Conservation (phyloP, 2,329 filamentous ascomycete genomes). For the Pseudogymnoascus sp. region DNA sequence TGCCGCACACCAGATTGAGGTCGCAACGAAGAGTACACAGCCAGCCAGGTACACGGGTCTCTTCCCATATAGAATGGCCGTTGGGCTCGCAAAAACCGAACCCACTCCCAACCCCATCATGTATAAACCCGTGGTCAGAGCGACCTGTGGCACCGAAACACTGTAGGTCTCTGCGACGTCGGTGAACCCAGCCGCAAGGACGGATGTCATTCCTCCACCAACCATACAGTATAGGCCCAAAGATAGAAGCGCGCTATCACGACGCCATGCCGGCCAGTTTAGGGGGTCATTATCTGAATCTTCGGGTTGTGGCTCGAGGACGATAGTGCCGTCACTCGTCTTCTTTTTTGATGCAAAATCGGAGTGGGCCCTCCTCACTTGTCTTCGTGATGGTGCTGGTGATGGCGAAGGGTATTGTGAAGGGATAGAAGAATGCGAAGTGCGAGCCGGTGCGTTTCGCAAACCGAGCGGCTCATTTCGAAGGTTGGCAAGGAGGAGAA, state of each 20-base stretch:
- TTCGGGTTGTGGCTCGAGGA: constrained; percentile 85
- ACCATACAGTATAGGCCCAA: constrained; percentile 90
- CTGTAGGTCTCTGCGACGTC: constrained; percentile 61
- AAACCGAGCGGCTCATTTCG: constrained; percentile 53
- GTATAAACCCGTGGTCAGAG: constrained; percentile 82
- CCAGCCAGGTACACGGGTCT: constrained; percentile 79
- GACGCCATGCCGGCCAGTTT: constrained; percentile 79
- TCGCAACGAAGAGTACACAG: constrained; percentile 66
- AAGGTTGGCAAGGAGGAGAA: constrained; percentile 46
- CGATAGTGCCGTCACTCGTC: constrained; percentile 73
- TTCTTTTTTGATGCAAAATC: constrained; percentile 53
- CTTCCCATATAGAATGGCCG: constrained; percentile 85
- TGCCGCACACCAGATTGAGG: constrained; percentile 76
- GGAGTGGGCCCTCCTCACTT: not conserved
- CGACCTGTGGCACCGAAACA: constrained; percentile 63
- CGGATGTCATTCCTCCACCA: constrained; percentile 83
- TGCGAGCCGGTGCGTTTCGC: constrained; percentile 47
- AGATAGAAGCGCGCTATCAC: constrained; percentile 71
- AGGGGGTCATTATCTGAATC: constrained; percentile 84
- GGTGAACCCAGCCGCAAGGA: constrained; percentile 83
- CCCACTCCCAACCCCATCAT: constrained; percentile 91
- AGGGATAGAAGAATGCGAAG: constrained; percentile 50
- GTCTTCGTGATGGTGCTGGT: constrained; percentile 13
- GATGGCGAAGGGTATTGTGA: constrained; percentile 14
- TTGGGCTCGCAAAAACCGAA: constrained; percentile 76